Evolutionary conservation across 495 filamentous ascomycete species (phyloP).

Genomic region (Podospora tetraspora): DNA sequence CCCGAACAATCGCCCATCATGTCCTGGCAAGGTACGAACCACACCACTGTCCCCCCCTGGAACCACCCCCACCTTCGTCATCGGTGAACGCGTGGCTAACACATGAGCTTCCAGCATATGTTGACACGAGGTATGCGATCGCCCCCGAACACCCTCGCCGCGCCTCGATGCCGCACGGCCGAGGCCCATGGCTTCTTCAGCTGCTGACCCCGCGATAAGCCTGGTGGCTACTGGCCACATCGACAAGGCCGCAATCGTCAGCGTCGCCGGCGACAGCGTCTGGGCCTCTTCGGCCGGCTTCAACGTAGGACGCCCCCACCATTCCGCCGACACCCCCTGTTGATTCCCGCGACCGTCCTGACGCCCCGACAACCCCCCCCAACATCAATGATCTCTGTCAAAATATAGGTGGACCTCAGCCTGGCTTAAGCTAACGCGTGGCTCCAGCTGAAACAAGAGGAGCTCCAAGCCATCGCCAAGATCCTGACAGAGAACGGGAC

Average conservation of each 20-base stretch:
- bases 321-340: not conserved
- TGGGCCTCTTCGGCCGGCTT: slow-evolving; percentile 74
- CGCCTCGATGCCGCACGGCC: not conserved
- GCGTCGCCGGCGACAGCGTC: slow-evolving; percentile 68
- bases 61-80: slow-evolving; percentile 34
- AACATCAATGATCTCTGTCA: not conserved
- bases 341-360: not conserved
- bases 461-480: slow-evolving; percentile 51
- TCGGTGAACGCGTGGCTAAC: slow-evolving; percentile 32
- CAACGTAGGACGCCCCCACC: slow-evolving; percentile 50
- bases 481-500: slow-evolving; percentile 38
- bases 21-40: slow-evolving; percentile 53
- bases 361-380: not conserved
- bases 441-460: slow-evolving; percentile 50
- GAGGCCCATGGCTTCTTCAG: not conserved
- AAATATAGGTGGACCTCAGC: not conserved
- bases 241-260: slow-evolving; percentile 85
- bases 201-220: slow-evolving; percentile 40
- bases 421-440: not conserved
- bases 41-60: not conserved
- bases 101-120: slow-evolving; percentile 36
- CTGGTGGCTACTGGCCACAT: slow-evolving; percentile 78
- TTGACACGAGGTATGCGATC: slow-evolving; percentile 44
- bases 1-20: slow-evolving; percentile 36
- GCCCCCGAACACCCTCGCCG: not conserved